These are phyloP conservation scores for Psilocybe cyanescens DNA, from an alignment of 768 basidiomycete genomes.

Conservation along the genomic window DNA sequence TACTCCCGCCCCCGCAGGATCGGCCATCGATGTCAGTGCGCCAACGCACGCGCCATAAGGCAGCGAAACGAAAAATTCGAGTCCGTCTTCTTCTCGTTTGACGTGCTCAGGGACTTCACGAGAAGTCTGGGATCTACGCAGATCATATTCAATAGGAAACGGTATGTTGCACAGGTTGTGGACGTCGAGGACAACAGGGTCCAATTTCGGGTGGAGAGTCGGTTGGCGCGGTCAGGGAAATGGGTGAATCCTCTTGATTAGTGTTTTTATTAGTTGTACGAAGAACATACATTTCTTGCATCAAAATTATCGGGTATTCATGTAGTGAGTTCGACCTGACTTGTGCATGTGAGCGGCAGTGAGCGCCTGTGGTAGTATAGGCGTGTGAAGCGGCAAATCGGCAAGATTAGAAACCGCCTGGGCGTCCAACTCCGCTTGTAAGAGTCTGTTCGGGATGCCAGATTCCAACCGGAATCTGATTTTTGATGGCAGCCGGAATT, in stretches of 20 bases:
- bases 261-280: no score
- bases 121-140: not conserved
- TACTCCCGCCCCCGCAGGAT: not conserved
- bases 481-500: no score
- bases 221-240: not conserved
- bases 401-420: no score
- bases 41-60: not conserved
- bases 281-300: no score
- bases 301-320: no score
- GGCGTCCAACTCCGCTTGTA: no score
- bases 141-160: not conserved
- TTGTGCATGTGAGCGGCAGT: no score
- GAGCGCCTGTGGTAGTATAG: no score
- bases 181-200: not conserved
- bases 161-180: not conserved
- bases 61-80: not conserved
- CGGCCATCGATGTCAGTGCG: conserved; percentile 2
- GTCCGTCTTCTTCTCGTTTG: not conserved
- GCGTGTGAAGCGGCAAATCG: no score
- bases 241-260: not conserved
- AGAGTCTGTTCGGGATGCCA: no score
- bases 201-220: not conserved
- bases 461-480: no score
- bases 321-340: no score
- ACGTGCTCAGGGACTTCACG: not conserved